Base-by-base conservation (phyloP, 768 basidiomycete genomes). In the Brasilioporus rufonigricans region DNA sequence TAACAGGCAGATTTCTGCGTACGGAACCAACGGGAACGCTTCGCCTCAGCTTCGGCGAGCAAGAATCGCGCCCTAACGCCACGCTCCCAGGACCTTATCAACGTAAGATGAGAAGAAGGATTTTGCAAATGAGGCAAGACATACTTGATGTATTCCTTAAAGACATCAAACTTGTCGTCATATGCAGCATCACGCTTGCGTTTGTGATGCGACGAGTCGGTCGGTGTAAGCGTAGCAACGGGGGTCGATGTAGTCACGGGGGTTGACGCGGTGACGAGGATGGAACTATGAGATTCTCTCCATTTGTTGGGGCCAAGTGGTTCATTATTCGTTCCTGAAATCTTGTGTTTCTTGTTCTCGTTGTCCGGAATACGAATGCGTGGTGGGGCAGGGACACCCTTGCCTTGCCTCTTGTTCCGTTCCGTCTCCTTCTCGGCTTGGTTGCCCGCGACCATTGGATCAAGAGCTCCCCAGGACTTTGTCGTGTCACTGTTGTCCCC, bases 101-200 rank as follows among this genome's bases (percentile, higher is more conserved):
- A 52, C 35, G 9, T 26, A 12, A 13, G 3, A 41, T 58, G 23
- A 61, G 50, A 31, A n/a, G 8, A 24, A 12, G 3, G 7, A 9
- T 23, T n/a, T 29, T 32, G 36, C 24, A 21, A 26, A 36, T 2
- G 32, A 39, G 31, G 43, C 11, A 23, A 35, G 50, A 53, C 71
- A 9, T 55, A 71, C 69, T 61, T 71, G 48, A 67, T 18, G 46
- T 67, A 69, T 52, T 71, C 69, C 38, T 58, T 72, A 10, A 71
- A 67, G 12, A 53, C 12, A 10, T 67, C 65, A 23, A 48, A 5
- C 39, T 63, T 66, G 2, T 66, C 63, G 18, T 69, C 70, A 29
- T 48, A 39, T 5, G 44, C 54, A 35, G 14, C 41, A 24, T 57
- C 69, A 5, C 49, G 60, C 58, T 71, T 70, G 35, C 69, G 70